A percentile compares a stretch with the other conserved stretches of the same genome.
Evolutionary conservation across 345 rosid species (phyloP).

Genomic region (Camelina sativa): DNA sequence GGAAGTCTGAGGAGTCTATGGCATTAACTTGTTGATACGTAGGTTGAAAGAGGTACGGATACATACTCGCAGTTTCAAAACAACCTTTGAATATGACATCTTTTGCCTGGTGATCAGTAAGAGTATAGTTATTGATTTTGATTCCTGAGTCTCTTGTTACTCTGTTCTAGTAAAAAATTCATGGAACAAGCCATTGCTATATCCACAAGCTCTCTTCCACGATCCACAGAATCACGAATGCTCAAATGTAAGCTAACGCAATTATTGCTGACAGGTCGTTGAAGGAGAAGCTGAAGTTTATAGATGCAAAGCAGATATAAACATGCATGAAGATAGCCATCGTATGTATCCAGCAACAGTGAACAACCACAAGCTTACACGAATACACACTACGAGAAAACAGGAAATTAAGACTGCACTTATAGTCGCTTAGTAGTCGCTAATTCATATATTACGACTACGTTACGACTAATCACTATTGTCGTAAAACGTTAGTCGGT

Average conservation of each 20-base stretch:
- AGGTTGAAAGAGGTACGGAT: conserved; percentile 72
- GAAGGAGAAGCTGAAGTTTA: conserved; percentile 69
- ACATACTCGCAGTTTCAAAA: neutral
- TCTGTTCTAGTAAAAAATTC: conserved; percentile 5
- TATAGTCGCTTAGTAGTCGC: too few relatives aligned
- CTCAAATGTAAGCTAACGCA: conserved; percentile 17
- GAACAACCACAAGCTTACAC: conserved; percentile 66
- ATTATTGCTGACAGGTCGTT: conserved; percentile 57
- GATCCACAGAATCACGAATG: neutral
- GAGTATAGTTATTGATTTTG: too few relatives aligned
- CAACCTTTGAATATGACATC: neutral
- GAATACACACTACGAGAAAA: conserved; percentile 15
- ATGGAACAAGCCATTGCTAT: neutral
- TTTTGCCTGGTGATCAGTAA: too few relatives aligned
- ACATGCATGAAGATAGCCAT: conserved; percentile 50
- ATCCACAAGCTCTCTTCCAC: conserved; percentile 8
- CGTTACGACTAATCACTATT: too few relatives aligned
- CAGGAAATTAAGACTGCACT: too few relatives aligned
- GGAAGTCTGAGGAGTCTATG: conserved; percentile 93
- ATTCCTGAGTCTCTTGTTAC: neutral
- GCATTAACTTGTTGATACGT: conserved; percentile 59
- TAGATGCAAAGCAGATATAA: conserved; percentile 62
- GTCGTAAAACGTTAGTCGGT: too few relatives aligned
- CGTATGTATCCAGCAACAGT: conserved; percentile 69
- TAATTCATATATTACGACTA: too few relatives aligned